Conservation (phyloP, 805 yeast genomes). For the Tanozyma kutaoensis region DNA sequence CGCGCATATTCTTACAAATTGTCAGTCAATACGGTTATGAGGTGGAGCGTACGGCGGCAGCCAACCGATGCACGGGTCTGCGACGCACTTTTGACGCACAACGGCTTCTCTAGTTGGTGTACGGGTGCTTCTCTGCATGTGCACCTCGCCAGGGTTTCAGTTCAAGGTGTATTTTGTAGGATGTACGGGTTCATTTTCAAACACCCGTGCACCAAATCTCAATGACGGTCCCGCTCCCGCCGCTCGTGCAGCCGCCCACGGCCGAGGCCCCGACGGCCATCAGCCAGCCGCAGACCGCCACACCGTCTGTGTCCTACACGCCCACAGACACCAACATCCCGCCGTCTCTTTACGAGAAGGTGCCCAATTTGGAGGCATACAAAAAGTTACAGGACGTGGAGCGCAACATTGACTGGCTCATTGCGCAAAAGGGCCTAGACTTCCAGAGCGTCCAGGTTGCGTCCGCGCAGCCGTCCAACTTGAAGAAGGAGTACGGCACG, state of each 20-base stretch:
- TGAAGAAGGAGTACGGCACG: slow-evolving; percentile 36
- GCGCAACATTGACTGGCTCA: slow-evolving; percentile 62
- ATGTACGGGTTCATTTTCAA: too few relatives aligned
- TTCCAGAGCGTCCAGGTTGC: slow-evolving; percentile 51
- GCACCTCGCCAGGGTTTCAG: too few relatives aligned
- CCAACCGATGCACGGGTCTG: too few relatives aligned
- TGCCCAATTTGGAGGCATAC: slow-evolving; percentile 66
- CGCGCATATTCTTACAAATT: too few relatives aligned
- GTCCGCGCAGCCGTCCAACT: slow-evolving; percentile 22
- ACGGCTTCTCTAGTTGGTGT: too few relatives aligned
- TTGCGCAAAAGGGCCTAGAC: slow-evolving; percentile 75
- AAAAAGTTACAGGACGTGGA: slow-evolving; percentile 72
- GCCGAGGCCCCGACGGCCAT: slow-evolving; percentile 17
- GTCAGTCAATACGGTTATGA: too few relatives aligned
- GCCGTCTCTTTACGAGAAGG: slow-evolving; percentile 17
- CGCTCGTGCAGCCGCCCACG: slow-evolving; percentile 5
- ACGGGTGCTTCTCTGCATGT: too few relatives aligned
- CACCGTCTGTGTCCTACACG: slow-evolving; percentile 26
- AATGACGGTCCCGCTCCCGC: too few relatives aligned
- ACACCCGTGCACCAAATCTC: too few relatives aligned
- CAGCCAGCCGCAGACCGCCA: slow-evolving; percentile 12
- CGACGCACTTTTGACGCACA: too few relatives aligned
- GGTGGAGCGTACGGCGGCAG: too few relatives aligned
- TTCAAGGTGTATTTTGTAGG: too few relatives aligned
- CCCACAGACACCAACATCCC: slow-evolving; percentile 30